These are phyloP conservation scores for Cryptococcus sp. DNA, from an alignment of 1,284 basidiomycete genomes.

Conservation along the genomic window DNA sequence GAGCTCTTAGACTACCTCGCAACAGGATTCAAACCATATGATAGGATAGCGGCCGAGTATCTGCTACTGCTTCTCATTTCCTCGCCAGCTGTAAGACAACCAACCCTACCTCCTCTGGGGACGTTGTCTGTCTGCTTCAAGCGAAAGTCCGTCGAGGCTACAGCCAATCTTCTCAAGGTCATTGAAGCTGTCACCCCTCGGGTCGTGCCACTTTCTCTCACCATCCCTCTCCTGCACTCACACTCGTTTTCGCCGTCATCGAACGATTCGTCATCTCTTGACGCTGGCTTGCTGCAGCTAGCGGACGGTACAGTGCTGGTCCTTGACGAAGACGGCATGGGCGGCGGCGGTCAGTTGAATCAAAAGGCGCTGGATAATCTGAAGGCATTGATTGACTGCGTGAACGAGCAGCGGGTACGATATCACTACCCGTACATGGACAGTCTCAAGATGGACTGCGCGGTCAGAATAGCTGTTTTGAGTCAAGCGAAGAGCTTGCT, in stretches of 20 bases:
- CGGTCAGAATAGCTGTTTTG: conserved; percentile 37
- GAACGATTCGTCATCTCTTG: conserved; percentile 36
- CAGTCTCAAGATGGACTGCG: conserved; percentile 48
- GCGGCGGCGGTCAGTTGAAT: conserved; percentile 45
- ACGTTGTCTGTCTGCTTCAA: conserved; percentile 46
- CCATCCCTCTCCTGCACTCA: conserved; percentile 41
- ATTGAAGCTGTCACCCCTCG: conserved; percentile 31
- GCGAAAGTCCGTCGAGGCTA: conserved; percentile 9
- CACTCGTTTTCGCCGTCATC: conserved; percentile 38
- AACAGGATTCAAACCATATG: conserved; percentile 34
- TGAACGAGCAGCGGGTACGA: conserved; percentile 40
- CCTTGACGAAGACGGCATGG: conserved; percentile 47
- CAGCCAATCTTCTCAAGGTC: conserved; percentile 15
- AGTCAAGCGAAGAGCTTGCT: conserved; percentile 49
- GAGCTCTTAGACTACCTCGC: conserved; percentile 41
- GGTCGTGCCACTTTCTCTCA: conserved; percentile 36
- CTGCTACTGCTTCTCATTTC: conserved; percentile 46
- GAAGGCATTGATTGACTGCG: conserved; percentile 38
- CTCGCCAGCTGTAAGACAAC: conserved; percentile 36
- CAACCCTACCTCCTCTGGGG: conserved; percentile 39
- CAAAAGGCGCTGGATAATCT: conserved; percentile 48
- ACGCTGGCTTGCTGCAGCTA: conserved; percentile 49
- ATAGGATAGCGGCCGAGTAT: conserved; percentile 42
- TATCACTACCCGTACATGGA: conserved; percentile 54
- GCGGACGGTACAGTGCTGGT: conserved; percentile 37